Base-by-base conservation (phyloP, 2,329 filamentous ascomycete species). In the Phyllosticta ampelicida region DNA sequence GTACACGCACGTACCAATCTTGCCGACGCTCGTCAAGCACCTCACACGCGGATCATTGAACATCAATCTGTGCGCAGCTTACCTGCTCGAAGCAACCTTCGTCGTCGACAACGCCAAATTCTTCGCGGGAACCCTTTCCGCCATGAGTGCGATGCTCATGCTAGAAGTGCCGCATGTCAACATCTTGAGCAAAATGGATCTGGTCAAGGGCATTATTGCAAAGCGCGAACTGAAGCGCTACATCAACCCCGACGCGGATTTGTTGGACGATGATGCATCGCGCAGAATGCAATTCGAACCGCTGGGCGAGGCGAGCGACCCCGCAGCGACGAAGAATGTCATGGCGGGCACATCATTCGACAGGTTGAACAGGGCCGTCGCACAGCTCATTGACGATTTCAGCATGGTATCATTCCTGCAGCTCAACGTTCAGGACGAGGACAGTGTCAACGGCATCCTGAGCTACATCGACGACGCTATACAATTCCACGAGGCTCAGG, bases 121-220 rank as follows among this genome's bases (percentile, higher is more conserved):
- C 79, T 97, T 99, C 73, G 86, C 94, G 0, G 94, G 94, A 11
- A 96, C 94, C 0, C 78, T 99, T 61, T 94, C 88, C 69, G 94
- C 94, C 63, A 97, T 99, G 94, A 95, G 89, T 67, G 91, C 94
- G 63, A 99, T 99, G 94, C 84, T 99, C 67, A 94, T 97, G 90
- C 82, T 99, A 62, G 94, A 97, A 74, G 84, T 97, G 63, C 94
- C 94, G 4, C 94, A 99, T 70, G 84, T 99, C 69, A 99, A 99
- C 71, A 87, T 99, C 61, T 77, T 99, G 58, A 95, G 87, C 69
- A 99, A 99, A 76, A 97, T 97, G 91, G 94, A 99, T 71, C 81
- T 97, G 61, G 85, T 97, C 64, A 94, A 94, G 71, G 90, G 89
- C 48, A 89, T 94, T 72, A 82, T 97, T 23, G 85, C 86, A 60